Base-by-base conservation (phyloP, 306 rosid genomes). In the Citrullus colocynthis region DNA sequence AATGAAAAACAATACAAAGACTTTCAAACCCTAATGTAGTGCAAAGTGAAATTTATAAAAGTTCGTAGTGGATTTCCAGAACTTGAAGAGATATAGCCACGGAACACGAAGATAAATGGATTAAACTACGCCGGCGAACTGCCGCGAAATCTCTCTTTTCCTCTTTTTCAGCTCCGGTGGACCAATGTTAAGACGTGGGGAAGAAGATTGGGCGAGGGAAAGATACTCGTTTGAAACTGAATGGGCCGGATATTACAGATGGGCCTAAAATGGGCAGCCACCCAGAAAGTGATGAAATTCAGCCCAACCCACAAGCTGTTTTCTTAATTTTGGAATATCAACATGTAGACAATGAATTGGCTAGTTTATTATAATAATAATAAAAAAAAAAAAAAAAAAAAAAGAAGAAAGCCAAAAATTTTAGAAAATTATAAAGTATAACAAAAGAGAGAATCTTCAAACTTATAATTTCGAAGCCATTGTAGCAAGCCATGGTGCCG, bases 401-500 rank as follows among this genome's bases (percentile, higher is more conserved):
- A 45, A 45, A 45, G 11, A 1, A 45, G 14, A 45, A 1, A 45
- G 14, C 51, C 51, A 45, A 9, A 10, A 45, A 10, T 45, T 45
- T 45, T 0, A 45, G 51, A 45, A 45, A 45, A 45, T 45, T 10
- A 45, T 0, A 32, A 32, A 32, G 2, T 32, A 32, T 32, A 32
- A 32, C 48, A 42, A 42, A 36, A 36, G 39, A 34, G 37, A 34
- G 37, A 4, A 3, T 36, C 36, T 32, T 32, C 36, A 32, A 32
- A 32, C 36, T 32, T 32, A 32, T 24, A 24, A 24, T 24, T 24
- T 24, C 28, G 93, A 91, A 86, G 89, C 79, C 6, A 80, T 86
- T 28, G 39, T 18, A 15, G 94, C 84, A 11, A 36, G 13, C 5
- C 81, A 81, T 24, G 98, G 96, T 18, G 96, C 97, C 2, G 94